Base-by-base conservation (phyloP, 139 green algal genomes). In the Desmodesmus armatus region DNA sequence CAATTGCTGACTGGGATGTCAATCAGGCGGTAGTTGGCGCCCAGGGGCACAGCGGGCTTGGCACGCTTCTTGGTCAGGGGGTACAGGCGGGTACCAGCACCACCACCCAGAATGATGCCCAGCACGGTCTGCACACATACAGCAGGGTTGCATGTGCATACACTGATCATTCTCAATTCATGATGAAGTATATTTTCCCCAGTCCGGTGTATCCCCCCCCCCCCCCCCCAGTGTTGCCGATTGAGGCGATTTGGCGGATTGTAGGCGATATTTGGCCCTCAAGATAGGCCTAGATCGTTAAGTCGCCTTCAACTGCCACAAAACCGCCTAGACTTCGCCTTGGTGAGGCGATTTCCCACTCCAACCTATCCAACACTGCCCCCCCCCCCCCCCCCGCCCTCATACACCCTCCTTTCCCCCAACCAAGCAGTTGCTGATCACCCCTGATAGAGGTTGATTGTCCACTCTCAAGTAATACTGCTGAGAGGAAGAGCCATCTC, bases 1-100 rank as follows among this genome's bases (percentile, higher is more conserved):
- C 98, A 99, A 92, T 99, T 99, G 92, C 89, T 96, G 51, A 99
- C 98, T 19, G 98, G 98, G 85, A 99, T 99, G 90, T 99, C 98
- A 79, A 99, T 99, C 27, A 99, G 95, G 76, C 98, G 91, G 93
- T 99, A 99, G 95, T 99, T 99, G 65, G 96, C 96, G 75, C 98
- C 98, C 79, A 99, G 93, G 0, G 98, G 98, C 86, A 99, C 98
- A 0, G 98, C 98, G 27, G 98, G 98, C 95, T 99, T 99, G 29
- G 97, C 97, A 21, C 97, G 93, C 90, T 97, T 98, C 94, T 99
- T 99, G 65, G 97, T 99, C 66, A 99, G 89, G 0, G 97, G 97
- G 90, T 99, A 99, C 76, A 99, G 90, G 33, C 97, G 93, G 3
- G 93, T 96, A 49, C 97, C 97, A 2, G 97, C 97, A 35, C 97